Base-by-base conservation (phyloP, 2,329 filamentous ascomycete genomes). In the Talaromyces sp. region DNA sequence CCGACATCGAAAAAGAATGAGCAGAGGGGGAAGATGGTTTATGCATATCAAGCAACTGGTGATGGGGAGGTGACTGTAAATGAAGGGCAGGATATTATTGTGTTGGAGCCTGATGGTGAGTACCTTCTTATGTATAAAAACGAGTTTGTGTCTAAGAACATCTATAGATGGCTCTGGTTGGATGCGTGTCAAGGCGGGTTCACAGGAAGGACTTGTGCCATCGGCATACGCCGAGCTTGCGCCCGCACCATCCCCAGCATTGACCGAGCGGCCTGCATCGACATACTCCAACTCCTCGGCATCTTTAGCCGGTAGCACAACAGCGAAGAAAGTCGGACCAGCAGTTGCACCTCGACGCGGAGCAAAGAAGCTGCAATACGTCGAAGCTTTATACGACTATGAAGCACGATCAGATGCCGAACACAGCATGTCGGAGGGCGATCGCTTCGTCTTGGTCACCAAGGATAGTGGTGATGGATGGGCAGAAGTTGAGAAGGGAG, bases 401-500 rank as follows among this genome's bases (percentile, higher is more conserved):
- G 84, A 89, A 61, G 92, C 94, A 19, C 89, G 92, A 72, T 93
- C 88, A 70, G 92, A 96, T 5, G 86, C 88, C 7, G 95, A 99
- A 79, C 93, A 94, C 77, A 92, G 85, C 73, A 99, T 99, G 92
- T 76, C 77, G 0, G 94, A 96, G 78, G 95, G 95, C 0, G 95
- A 99, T 78, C 86, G 89, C 61, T 96, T 99, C 73, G 93, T 99
- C 45, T 82, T 99, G 36, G 88, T 97, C 67, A 93, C 89, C 72
- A 89, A 91, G 65, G 94, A 98, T 74, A 86, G 89, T 0, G 95
- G 95, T 1, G 95, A 98, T 80, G 95, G 95, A 0, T 99, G 95
- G 95, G 92, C 89, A 31, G 95, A 98, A 80, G 95, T 99, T 19
- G 95, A 98, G 81, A 93, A 92, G 78, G 93, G 92, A 19, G 93